Evolutionary conservation across 495 filamentous ascomycete species (phyloP).

Genomic region (Hypoxylon rickii): DNA sequence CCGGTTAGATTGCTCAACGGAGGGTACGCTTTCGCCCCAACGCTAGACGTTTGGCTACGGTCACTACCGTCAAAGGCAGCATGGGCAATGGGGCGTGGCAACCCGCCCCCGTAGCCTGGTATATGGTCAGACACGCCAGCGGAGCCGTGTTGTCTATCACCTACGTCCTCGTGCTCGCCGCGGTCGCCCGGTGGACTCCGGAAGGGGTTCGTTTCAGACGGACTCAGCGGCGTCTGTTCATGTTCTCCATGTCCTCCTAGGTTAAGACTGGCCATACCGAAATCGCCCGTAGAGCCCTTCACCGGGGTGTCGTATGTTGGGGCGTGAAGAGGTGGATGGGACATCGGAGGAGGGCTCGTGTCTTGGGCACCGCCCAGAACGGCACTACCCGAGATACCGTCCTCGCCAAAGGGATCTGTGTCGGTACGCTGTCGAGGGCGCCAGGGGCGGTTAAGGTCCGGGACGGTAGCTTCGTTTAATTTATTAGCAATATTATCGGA

Average conservation of each 20-base stretch:
- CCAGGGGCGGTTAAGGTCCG: slow-evolving; percentile 49
- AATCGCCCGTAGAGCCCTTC: slow-evolving; percentile 62
- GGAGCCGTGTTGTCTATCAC: slow-evolving; percentile 48
- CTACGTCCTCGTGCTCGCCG: slow-evolving; percentile 68
- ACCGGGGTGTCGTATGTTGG: slow-evolving; percentile 60
- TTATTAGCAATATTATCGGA: slow-evolving; percentile 63
- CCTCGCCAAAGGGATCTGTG: slow-evolving; percentile 80
- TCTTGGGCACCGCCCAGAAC: slow-evolving; percentile 79
- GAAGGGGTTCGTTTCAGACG: slow-evolving; percentile 97
- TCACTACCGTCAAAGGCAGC: slow-evolving; percentile 72
- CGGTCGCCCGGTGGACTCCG: slow-evolving; percentile 88
- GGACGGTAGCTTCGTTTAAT: slow-evolving; percentile 37
- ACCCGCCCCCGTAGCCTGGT: slow-evolving; percentile 47
- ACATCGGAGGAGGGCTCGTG: slow-evolving; percentile 59
- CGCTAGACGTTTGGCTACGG: slow-evolving; percentile 87
- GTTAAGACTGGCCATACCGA: slow-evolving; percentile 82
- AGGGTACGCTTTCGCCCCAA: slow-evolving; percentile 72
- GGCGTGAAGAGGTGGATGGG: slow-evolving; percentile 43
- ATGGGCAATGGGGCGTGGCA: slow-evolving; percentile 53
- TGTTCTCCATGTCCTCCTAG: slow-evolving; percentile 56
- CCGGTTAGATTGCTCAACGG: slow-evolving; percentile 67
- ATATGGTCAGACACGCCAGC: slow-evolving; percentile 46
- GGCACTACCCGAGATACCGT: slow-evolving; percentile 71
- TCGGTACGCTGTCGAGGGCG: slow-evolving; percentile 67
- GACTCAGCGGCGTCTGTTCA: slow-evolving; percentile 69